These are phyloP conservation scores for Entelexis paramagnoliae DNA, from an alignment of 1,139 yeast species.

Conservation along the genomic window DNA sequence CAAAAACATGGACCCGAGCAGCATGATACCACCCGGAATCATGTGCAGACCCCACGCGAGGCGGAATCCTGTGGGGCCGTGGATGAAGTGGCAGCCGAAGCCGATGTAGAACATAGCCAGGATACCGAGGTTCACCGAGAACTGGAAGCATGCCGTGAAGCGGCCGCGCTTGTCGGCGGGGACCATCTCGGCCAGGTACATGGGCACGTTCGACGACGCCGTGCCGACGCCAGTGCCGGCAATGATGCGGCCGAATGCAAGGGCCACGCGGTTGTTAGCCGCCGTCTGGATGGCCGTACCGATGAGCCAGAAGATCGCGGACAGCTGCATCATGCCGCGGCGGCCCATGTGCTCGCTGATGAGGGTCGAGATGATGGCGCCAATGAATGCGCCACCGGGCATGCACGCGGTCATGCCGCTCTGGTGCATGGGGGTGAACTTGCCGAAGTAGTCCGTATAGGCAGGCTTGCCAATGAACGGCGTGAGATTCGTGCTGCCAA, in stretches of 20 bases:
- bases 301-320: conserved; percentile 62
- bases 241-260: conserved; percentile 51
- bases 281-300: conserved; percentile 81
- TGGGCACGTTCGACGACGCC: conserved; percentile 64
- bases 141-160: conserved; percentile 43
- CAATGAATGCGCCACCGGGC: conserved; percentile 72
- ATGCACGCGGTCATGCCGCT: conserved; percentile 92
- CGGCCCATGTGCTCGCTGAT: conserved; percentile 73
- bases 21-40: conserved; percentile 43
- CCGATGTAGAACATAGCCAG: conserved; percentile 38
- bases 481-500: conserved; percentile 85
- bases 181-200: conserved; percentile 61
- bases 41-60: conserved; percentile 49
- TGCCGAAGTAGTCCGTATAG: conserved; percentile 36
- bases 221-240: conserved; percentile 64
- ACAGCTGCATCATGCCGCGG: conserved; percentile 59
- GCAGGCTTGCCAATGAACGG: conserved; percentile 70
- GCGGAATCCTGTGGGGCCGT: conserved; percentile 38
- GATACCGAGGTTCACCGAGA: conserved; percentile 44
- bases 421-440: conserved; percentile 41
- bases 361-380: conserved; percentile 31
- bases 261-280: conserved; percentile 62
- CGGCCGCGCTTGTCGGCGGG: conserved; percentile 55
- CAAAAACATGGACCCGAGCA: conserved; percentile 41
- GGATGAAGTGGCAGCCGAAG: conserved; percentile 34